Percentiles rank a stretch among this genome's conserved stretches.
Conservation (phyloP, 2,329 filamentous ascomycete species). For the Allantophomopsis lycopodina region DNA sequence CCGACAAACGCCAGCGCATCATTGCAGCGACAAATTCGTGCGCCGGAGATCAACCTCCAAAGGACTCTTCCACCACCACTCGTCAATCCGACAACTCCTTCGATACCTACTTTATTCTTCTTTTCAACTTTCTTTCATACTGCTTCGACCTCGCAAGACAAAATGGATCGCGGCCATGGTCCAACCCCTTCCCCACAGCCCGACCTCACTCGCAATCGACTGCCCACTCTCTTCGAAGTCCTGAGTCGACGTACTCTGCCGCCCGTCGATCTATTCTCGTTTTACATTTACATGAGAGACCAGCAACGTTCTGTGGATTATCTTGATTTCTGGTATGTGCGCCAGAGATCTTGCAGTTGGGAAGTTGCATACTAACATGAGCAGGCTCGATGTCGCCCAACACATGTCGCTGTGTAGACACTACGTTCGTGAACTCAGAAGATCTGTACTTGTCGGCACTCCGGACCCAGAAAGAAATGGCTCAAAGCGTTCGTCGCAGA, state of each 20-base stretch:
- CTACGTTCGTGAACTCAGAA: conserved; percentile 87
- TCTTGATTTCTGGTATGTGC: conserved; percentile 82
- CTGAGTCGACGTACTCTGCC: conserved; percentile 86
- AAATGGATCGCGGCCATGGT: conserved; percentile 11
- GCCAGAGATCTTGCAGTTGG: neutral
- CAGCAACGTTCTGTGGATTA: conserved; percentile 97
- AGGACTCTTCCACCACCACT: too few species aligned
- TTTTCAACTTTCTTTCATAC: neutral
- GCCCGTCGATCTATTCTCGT: conserved; percentile 93
- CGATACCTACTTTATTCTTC: too few species aligned
- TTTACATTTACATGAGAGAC: conserved; percentile 99
- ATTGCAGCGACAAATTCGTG: too few species aligned
- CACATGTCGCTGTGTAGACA: conserved; percentile 97
- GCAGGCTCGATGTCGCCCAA: conserved; percentile 95
- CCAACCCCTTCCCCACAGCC: conserved; percentile 38
- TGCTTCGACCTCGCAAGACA: neutral
- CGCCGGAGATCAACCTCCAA: too few species aligned
- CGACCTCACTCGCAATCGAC: conserved; percentile 59
- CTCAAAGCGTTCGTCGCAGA: conserved; percentile 74
- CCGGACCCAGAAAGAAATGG: conserved; percentile 68
- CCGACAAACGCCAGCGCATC: too few species aligned
- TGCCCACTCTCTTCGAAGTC: conserved; percentile 93
- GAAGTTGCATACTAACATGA: conserved; percentile 2
- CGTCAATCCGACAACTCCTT: too few species aligned
- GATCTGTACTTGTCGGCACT: conserved; percentile 85